Evolutionary conservation across 352 stramenopile species (phyloP).

Genomic region (Phytophthora fragariaefolia): DNA sequence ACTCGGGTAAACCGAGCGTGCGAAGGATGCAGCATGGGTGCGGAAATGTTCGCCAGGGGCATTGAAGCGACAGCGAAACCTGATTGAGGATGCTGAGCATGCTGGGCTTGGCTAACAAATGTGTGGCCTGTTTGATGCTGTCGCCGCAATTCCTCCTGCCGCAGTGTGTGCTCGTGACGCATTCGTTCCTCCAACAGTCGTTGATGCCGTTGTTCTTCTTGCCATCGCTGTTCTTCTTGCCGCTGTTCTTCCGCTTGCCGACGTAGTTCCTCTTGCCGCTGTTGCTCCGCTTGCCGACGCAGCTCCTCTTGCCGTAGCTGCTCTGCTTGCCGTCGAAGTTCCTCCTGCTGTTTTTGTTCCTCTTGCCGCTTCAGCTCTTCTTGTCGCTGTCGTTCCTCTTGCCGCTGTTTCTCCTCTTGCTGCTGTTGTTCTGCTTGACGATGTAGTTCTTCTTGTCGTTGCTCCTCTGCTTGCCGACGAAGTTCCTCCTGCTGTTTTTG

Average conservation of each 20-base stretch:
- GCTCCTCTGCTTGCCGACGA: slow-evolving; percentile 2
- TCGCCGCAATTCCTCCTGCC: slow-evolving; percentile 11
- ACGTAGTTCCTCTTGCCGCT: slow-evolving; percentile 8
- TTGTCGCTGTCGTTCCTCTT: no score
- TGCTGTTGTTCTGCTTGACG: not conserved
- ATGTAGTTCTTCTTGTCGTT: not conserved
- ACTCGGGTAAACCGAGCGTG: slow-evolving; percentile 15
- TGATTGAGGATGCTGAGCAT: slow-evolving; percentile 27
- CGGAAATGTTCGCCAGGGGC: slow-evolving; percentile 18
- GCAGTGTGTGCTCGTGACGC: slow-evolving; percentile 25
- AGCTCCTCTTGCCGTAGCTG: not conserved
- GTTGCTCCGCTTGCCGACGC: slow-evolving; percentile 6
- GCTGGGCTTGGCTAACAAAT: slow-evolving; percentile 32
- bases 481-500: slow-evolving; percentile 1
- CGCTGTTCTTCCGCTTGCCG: slow-evolving; percentile 1
- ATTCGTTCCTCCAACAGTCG: slow-evolving; percentile 28
- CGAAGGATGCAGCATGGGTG: slow-evolving; percentile 16
- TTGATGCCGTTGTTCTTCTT: slow-evolving; percentile 24
- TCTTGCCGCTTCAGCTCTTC: slow-evolving; percentile 13
- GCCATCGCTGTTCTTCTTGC: slow-evolving; percentile 12
- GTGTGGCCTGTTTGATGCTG: slow-evolving; percentile 25
- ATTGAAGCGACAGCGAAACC: slow-evolving; percentile 21
- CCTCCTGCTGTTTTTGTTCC: slow-evolving; percentile 9
- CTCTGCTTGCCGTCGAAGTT: not conserved
- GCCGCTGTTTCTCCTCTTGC: slow-evolving; percentile 1